Evolutionary conservation across 805 yeast genomes (phyloP), one percentile per base, ranked within the genome.

Genomic region (Candida ficus): DNA sequence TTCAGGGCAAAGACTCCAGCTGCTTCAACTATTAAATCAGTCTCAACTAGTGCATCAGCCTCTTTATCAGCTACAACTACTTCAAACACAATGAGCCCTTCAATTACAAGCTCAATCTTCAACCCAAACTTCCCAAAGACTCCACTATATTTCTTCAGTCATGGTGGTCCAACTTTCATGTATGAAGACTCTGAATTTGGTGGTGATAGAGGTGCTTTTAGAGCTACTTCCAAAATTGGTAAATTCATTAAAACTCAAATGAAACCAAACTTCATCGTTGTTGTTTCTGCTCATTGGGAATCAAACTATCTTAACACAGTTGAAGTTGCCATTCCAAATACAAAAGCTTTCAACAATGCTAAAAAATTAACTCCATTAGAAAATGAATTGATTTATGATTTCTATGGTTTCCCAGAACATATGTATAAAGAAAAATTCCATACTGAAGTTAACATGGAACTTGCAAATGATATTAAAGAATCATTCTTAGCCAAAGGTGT

Each of bases 151-250:
- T 86, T 84, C 58, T 56, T 83, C 32, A 78, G 87, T n/a, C 95
- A 85, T 61, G 95, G 95, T 7, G 93, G 90, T 1, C 95, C 95
- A 7, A 78, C 84, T 1, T 83, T 85, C 57, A 75, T 83, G 68
- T 80, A 81, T 50, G 57, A 66, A 27, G 61, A 67, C n/a, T 71
- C 65, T 37, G 66, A 61, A 18, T 61, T 65, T 35, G 77, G 77
- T 16, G 75, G 82, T 28, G 70, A 74, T 42, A 38, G 39, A 3
- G 86, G 86, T 5, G 90, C 91, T 0, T 82, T 73, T 66, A 63
- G 67, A 19, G 63, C 63, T 5, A 67, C 79, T 7, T 60, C 67
- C 35, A 49, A 60, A 18, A 45, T 81, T 7, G 95, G 95, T 3
- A 46, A 57, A 14, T 59, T 63, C 29, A 77, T 85, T 46, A 66